Conservation (phyloP, 495 filamentous ascomycete genomes). For the Rhypophila decipiens region DNA sequence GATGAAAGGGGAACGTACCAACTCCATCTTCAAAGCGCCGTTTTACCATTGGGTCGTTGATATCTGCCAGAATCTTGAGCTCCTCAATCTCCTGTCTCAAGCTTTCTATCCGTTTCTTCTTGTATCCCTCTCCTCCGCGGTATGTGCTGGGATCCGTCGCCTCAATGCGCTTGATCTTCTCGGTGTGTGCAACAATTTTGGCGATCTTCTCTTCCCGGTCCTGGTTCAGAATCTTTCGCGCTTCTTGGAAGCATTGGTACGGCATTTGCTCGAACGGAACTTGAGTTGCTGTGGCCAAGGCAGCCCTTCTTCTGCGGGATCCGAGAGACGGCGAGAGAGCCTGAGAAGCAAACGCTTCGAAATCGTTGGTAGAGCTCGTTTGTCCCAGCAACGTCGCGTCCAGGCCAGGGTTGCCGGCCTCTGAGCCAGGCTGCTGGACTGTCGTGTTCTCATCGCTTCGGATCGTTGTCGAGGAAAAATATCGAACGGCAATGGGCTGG, state of each 20-base stretch:
- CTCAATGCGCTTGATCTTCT: slow-evolving; percentile 54
- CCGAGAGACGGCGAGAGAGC: slow-evolving; percentile 59
- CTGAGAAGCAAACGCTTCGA: slow-evolving; percentile 25
- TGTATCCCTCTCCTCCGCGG: slow-evolving; percentile 51
- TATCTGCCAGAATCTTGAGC: slow-evolving; percentile 84
- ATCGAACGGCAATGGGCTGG: slow-evolving; percentile 30
- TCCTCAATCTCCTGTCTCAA: slow-evolving; percentile 70
- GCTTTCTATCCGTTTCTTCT: slow-evolving; percentile 59
- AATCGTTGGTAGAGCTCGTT: slow-evolving; percentile 41
- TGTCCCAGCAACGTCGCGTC: slow-evolving; percentile 10
- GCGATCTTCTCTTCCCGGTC: slow-evolving; percentile 78
- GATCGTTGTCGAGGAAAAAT: slow-evolving; percentile 38
- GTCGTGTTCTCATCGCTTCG: slow-evolving; percentile 35
- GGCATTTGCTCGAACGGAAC: slow-evolving; percentile 89
- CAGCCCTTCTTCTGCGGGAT: slow-evolving; percentile 76
- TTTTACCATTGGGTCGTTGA: slow-evolving; percentile 94
- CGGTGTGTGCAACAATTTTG: slow-evolving; percentile 53
- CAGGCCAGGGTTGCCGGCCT: not conserved
- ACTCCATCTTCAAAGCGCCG: slow-evolving; percentile 88
- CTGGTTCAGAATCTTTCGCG: slow-evolving; percentile 68
- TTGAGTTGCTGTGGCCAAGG: slow-evolving; percentile 58
- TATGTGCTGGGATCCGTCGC: slow-evolving; percentile 51
- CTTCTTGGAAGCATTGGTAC: slow-evolving; percentile 97
- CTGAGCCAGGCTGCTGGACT: slow-evolving; percentile 7
- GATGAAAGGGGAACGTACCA: slow-evolving; percentile 47